Evolutionary conservation across 192 early-diverging fungal genomes (phyloP).

Genomic region (Thoreauomyces humboldtii): DNA sequence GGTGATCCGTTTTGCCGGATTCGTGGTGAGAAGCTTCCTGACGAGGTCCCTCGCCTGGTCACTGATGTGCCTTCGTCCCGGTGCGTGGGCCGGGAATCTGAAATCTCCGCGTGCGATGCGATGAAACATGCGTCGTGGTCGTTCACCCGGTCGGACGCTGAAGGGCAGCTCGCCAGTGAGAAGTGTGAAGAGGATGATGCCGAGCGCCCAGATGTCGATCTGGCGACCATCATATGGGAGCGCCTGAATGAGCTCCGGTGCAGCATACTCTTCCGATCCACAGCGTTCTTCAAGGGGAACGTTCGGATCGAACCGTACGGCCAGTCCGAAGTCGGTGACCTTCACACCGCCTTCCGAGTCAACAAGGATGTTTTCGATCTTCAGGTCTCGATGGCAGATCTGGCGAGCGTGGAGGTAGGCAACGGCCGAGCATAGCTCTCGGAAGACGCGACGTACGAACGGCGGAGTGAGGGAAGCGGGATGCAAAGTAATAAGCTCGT

Average conservation of each 20-base stretch:
- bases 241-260: conserved; percentile 67
- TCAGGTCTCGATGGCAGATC: conserved; percentile 43
- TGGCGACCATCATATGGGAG: conserved; percentile 65
- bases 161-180: conserved; percentile 44
- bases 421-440: conserved; percentile 45
- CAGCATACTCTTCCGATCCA: conserved; percentile 75
- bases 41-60: conserved; percentile 23
- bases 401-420: conserved; percentile 60
- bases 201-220: conserved; percentile 46
- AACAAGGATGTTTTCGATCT: conserved; percentile 39
- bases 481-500: conserved; percentile 64
- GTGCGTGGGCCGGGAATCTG: conserved; percentile 51
- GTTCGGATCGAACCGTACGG: conserved; percentile 14
- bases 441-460: conserved; percentile 51
- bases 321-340: conserved; percentile 60
- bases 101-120: conserved; percentile 61
- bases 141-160: conserved; percentile 31
- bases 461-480: conserved; percentile 36
- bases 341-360: conserved; percentile 43
- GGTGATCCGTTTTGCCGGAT: conserved; percentile 8
- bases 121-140: conserved; percentile 54
- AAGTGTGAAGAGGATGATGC: conserved; percentile 43
- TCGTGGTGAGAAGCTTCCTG: conserved; percentile 16
- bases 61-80: neutral
- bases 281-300: conserved; percentile 50